Evolutionary conservation across 139 green algal species (phyloP).

Genomic region (Chlorella sp.): DNA sequence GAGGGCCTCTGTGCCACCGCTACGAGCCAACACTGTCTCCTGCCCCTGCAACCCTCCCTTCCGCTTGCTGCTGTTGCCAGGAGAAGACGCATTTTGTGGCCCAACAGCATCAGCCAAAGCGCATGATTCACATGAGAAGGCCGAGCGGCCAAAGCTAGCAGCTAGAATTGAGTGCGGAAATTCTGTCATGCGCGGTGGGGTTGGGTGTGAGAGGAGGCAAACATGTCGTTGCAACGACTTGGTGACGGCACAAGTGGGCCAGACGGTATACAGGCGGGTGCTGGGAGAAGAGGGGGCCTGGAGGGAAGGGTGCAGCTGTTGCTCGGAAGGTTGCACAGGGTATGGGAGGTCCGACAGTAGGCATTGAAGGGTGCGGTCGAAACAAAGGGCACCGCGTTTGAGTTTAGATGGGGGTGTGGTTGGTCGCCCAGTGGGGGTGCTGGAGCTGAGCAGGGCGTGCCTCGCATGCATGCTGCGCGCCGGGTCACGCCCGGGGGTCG

Average conservation of each 20-base stretch:
- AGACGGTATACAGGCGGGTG: background rate
- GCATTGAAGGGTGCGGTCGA: too few species aligned
- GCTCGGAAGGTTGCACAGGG: too few species aligned
- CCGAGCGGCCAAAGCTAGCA: background rate
- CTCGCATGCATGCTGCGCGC: too few species aligned
- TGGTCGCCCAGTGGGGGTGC: background rate
- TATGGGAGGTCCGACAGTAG: too few species aligned
- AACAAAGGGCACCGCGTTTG: background rate
- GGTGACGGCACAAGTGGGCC: background rate
- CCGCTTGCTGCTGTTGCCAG: too few species aligned
- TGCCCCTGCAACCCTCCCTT: too few species aligned
- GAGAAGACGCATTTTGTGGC: too few species aligned
- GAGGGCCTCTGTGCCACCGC: too few species aligned
- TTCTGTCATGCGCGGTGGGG: too few species aligned
- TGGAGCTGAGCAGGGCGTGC: background rate
- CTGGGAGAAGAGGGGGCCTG: background rate
- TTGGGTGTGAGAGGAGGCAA: background rate
- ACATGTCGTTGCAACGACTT: background rate
- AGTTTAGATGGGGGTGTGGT: background rate
- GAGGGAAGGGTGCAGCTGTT: too few species aligned
- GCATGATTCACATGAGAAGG: background rate
- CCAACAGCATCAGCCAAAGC: too few species aligned
- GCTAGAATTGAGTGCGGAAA: background rate
- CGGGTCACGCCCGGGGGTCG: background rate
- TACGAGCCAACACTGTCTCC: too few species aligned